Base-by-base conservation (phyloP, 2,329 filamentous ascomycete species). In the Thielaviopsis euricoi region DNA sequence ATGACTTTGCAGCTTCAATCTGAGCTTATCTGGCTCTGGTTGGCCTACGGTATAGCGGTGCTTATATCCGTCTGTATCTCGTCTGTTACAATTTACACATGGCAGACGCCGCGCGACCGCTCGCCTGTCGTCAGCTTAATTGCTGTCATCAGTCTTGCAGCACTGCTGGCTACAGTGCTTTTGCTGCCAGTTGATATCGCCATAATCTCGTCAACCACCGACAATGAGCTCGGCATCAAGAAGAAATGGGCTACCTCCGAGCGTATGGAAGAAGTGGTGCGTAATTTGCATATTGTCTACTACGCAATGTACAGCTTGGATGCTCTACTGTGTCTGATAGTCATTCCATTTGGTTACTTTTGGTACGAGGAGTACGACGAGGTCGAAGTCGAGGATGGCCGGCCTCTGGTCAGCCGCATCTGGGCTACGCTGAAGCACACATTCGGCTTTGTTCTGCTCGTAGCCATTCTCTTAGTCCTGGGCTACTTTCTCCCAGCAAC, bases 311-410 rank as follows among this genome's bases (percentile, higher is more conserved):
- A 97, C 73, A 93, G 87, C 64, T 74, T 96, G 63, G 93, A 98
- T 69, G 87, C 89, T 0, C 69, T 96, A 6, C 80, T 98, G 12
- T 98, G 93, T 67, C 76, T 98, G 52, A 69, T 97, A 19, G 80
- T 95, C 51, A 86, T 97, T 21, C 93, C 93, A 0, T 98, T 98
- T 67, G 86, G 90, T 53, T 98, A 98, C 74, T 98, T 98, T 69
- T 96, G 86, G 82, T 93, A 95, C 66, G 93, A 98, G 69, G 93
- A 97, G 70, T 95, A 95, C 63, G 91, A 96, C 66, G 89, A 96
- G 71, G 84, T 91, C 21, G 89, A 89, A 61, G 79, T 85, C 37
- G 87, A 95, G 65, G 87, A 88, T 33, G 82, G 80, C 29, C 84
- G 90, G 67, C 85, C 86, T 1, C 70, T 85, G 60, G 77, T 76